phyloP scores from a whole-genome alignment of 2,329 filamentous ascomycete species.

The Neonectria punicea region DNA sequence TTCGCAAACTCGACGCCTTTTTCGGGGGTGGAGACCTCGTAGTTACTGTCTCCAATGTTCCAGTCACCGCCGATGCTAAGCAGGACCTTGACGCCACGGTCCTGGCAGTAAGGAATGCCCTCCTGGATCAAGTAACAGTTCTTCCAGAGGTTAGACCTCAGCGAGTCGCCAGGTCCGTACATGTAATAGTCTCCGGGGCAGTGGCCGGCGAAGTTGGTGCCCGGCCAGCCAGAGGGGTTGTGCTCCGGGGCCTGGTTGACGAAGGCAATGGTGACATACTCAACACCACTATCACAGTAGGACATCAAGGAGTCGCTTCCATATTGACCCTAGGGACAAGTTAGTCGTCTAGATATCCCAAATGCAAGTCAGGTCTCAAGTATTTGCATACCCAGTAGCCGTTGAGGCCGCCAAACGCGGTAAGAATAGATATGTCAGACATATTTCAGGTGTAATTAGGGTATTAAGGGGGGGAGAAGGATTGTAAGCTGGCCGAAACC shows the following conservation, averaged over 20 bases:
- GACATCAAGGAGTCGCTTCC: constrained; percentile 45
- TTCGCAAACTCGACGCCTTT: constrained; percentile 51
- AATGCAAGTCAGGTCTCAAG: background rate
- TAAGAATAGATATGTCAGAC: constrained; percentile 39
- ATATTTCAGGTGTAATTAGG: constrained; percentile 25
- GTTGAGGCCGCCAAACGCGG: constrained; percentile 48
- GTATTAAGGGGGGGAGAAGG: constrained; percentile 41
- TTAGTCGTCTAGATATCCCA: constrained; percentile 12
- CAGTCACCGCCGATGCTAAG: constrained; percentile 54
- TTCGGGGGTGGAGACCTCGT: constrained; percentile 44
- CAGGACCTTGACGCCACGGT: constrained; percentile 55
- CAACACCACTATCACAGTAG: constrained; percentile 51
- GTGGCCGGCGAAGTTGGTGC: constrained; percentile 53
- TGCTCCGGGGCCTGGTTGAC: constrained; percentile 53
- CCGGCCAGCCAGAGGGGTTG: constrained; percentile 48
- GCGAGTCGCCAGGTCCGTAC: constrained; percentile 34
- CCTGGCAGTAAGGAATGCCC: constrained; percentile 55
- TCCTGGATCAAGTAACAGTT: constrained; percentile 50
- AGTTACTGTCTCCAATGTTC: constrained; percentile 43
- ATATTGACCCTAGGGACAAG: constrained; percentile 48
- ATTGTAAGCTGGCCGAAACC: constrained; percentile 50
- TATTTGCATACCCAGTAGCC: constrained; percentile 51
- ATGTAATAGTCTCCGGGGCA: constrained; percentile 46
- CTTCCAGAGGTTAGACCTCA: constrained; percentile 45
- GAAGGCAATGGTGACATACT: constrained; percentile 53